Percentiles rank a stretch among this genome's conserved stretches.
Evolutionary conservation across 495 filamentous ascomycete species (phyloP).

Genomic region (Penicillium pulvis): DNA sequence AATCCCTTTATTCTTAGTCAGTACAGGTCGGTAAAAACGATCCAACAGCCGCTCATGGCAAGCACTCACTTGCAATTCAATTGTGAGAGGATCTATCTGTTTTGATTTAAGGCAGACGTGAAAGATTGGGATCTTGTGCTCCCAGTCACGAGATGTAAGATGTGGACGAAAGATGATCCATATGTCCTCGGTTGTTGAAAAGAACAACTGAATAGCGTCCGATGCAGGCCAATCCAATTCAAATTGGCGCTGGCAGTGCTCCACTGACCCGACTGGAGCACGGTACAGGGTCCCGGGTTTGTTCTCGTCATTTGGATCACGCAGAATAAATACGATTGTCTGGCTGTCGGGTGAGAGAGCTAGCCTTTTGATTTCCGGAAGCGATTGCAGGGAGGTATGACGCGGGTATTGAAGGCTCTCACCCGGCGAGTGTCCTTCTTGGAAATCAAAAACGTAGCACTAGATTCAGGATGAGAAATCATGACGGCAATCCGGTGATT

Average conservation of each 20-base stretch:
- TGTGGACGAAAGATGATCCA: conserved; percentile 32
- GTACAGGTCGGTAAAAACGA: background rate
- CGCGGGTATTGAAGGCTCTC: background rate
- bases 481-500: background rate
- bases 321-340: conserved; percentile 23
- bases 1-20: background rate
- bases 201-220: conserved; percentile 27
- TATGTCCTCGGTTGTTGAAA: conserved; percentile 24
- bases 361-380: conserved; percentile 22
- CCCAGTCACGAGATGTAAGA: conserved; percentile 14
- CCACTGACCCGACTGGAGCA: background rate
- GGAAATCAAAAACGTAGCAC: conserved; percentile 14
- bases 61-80: conserved; percentile 5
- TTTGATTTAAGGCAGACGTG: conserved; percentile 5
- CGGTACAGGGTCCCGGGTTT: conserved; percentile 9
- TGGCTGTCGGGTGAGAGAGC: conserved; percentile 35
- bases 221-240: conserved; percentile 23
- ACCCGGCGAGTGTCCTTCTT: background rate
- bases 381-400: background rate
- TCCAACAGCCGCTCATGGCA: background rate
- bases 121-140: conserved; percentile 8
- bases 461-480: background rate
- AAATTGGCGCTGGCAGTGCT: background rate
- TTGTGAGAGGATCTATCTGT: conserved; percentile 1
- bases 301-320: conserved; percentile 10